Evolutionary conservation across 345 rosid genomes (phyloP), one percentile per base, ranked within the genome.

Genomic region (Eucalyptus polybractea): DNA sequence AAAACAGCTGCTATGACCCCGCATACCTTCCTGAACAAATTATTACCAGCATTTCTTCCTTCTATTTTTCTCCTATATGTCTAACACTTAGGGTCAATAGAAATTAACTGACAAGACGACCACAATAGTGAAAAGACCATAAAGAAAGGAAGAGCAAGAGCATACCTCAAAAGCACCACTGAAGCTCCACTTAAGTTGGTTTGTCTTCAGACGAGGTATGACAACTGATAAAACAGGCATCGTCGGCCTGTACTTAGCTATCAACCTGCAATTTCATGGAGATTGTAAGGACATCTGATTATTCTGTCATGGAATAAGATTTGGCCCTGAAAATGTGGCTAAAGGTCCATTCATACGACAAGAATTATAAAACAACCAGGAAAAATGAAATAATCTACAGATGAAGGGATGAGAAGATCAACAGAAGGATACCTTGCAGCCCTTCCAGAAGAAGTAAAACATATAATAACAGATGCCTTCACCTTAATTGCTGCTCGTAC

Each of bases 401-500:
- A 86, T 86, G 87, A 86, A 86, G 60, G 87, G 51, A 87, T 21
- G 31, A 25, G 24, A 22, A 50, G 76, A 25, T 29, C 9, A 8
- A 42, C 80, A 88, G 80, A 44, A 65, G 40, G 53, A 31, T 93
- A 98, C 99, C 99, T 97, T 86, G 99, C 99, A 91, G 99, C 99
- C 91, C 98, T 95, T 89, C 99, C 99, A 45, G 99, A 96, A 89
- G 99, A 98, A 86, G 99, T 98, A 93, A 98, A 98, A 93, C 99
- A 98, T 89, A 98, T 96, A 62, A 98, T 96, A 25, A 94, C 98
- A 21, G 99, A 98, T 86, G 99, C 99, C 94, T 96, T 98, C 65
- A 98, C 99, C 95, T 98, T 98, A 90, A 98, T 98, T 69, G 99
- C 99, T 50, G 99, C 99, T 60, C 99, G 93, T 50, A 98, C 99